A percentile compares a stretch with the other conserved stretches of the same genome.
Conservation (phyloP, 2,329 filamentous ascomycete genomes). For the Phialophora expanda region DNA sequence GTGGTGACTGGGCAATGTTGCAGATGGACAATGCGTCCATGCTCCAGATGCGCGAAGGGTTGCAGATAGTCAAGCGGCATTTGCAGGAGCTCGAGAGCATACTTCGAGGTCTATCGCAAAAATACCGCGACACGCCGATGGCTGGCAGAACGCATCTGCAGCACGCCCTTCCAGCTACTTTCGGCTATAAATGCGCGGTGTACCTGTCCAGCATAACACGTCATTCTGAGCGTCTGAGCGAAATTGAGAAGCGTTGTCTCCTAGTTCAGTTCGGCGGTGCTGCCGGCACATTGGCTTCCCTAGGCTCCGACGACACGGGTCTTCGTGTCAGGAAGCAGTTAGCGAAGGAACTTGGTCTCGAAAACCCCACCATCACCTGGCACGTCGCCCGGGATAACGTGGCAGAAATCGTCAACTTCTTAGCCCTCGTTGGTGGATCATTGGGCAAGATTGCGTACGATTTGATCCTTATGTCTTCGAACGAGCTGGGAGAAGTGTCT, state of each 20-base stretch:
- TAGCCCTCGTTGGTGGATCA: conserved; percentile 60
- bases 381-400: conserved; percentile 61
- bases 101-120: conserved; percentile 51
- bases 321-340: conserved; percentile 57
- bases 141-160: conserved; percentile 64
- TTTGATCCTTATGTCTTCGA: conserved; percentile 63
- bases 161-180: conserved; percentile 62
- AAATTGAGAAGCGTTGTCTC: conserved; percentile 55
- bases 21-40: too few species aligned
- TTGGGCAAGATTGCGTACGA: conserved; percentile 63
- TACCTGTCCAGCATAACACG: conserved; percentile 59
- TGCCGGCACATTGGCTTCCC: conserved; percentile 60
- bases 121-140: conserved; percentile 61
- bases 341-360: conserved; percentile 55
- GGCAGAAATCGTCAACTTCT: conserved; percentile 60
- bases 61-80: too few species aligned
- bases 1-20: too few species aligned
- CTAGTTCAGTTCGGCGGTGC: conserved; percentile 64
- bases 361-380: conserved; percentile 62
- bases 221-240: conserved; percentile 55
- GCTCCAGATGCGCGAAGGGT: too few species aligned
- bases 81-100: conserved; percentile 48
- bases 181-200: conserved; percentile 64
- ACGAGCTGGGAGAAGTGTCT: conserved; percentile 60
- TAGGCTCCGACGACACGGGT: conserved; percentile 56